phyloP scores from a whole-genome alignment of 257 asterid genomes.

The Lithospermum erythrorhizon region DNA sequence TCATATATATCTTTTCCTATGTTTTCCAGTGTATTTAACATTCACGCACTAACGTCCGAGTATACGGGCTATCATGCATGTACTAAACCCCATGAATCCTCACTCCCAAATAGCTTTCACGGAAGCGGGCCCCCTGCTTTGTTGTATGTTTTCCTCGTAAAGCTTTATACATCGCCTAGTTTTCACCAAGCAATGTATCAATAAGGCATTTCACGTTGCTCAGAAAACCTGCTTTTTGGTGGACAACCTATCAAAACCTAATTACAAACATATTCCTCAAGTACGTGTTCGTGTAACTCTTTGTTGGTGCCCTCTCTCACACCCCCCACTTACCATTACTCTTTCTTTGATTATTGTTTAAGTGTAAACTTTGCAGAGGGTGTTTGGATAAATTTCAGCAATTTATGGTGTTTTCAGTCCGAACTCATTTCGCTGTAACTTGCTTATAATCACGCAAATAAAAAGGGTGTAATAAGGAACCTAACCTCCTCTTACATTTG shows the following conservation, averaged over 20 bases:
- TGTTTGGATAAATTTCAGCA: no score
- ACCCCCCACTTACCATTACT: no score
- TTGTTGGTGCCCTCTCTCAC: not conserved
- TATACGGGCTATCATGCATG: constrained; percentile 98
- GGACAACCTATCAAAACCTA: constrained; percentile 70
- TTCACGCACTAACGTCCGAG: constrained; percentile 87
- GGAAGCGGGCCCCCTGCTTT: constrained; percentile 89
- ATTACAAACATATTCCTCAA: constrained; percentile 60
- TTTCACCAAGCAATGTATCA: not conserved
- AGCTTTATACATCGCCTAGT: not conserved
- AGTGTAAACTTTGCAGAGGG: no score
- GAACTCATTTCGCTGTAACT: no score
- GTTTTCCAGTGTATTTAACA: constrained; percentile 58
- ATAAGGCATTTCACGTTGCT: constrained; percentile 9
- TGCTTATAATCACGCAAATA: no score
- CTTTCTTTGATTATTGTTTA: no score
- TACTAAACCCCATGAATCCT: constrained; percentile 89
- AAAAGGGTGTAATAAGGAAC: no score
- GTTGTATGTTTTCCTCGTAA: constrained; percentile 47
- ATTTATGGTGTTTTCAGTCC: no score
- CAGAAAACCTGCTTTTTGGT: constrained; percentile 97
- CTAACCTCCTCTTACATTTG: no score
- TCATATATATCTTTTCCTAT: constrained; percentile 4
- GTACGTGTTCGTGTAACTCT: constrained; percentile 86
- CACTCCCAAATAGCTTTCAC: constrained; percentile 95